These are phyloP conservation scores for Aspergillus cristatus DNA, from an alignment of 495 filamentous ascomycete genomes.

Conservation along the genomic window DNA sequence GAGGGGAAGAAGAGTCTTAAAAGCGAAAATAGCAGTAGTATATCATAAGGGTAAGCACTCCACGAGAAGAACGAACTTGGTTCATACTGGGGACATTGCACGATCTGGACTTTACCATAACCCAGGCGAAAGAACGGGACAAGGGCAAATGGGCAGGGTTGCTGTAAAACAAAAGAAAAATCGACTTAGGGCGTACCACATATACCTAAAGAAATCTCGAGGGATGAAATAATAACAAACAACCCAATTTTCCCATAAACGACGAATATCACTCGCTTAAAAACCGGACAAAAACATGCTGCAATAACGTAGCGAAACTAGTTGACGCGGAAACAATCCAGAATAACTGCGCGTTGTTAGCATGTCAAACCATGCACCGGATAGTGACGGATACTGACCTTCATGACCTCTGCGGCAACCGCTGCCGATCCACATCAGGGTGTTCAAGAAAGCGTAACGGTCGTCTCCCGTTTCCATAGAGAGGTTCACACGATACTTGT, in stretches of 20 bases:
- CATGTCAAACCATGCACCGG: too few relatives aligned
- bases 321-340: conserved; percentile 41
- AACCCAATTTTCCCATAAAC: conserved; percentile 25
- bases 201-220: not conserved
- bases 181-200: too few relatives aligned
- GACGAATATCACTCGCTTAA: conserved; percentile 30
- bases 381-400: conserved; percentile 31
- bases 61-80: not conserved
- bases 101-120: too few relatives aligned
- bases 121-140: too few relatives aligned
- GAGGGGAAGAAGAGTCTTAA: too few relatives aligned
- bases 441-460: conserved; percentile 53
- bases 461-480: conserved; percentile 54
- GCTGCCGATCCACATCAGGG: conserved; percentile 53
- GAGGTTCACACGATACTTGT: conserved; percentile 48
- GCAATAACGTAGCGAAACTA: conserved; percentile 17
- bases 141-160: not conserved
- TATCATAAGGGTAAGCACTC: too few relatives aligned
- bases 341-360: conserved; percentile 31
- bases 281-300: conserved; percentile 23
- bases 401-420: conserved; percentile 50
- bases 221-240: conserved; percentile 5
- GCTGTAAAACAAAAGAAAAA: conserved; percentile 4
- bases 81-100: not conserved
- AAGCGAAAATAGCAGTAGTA: too few relatives aligned